Evolutionary conservation across 805 yeast genomes (phyloP).

Genomic region (Saccharomycopsis capsularis): DNA sequence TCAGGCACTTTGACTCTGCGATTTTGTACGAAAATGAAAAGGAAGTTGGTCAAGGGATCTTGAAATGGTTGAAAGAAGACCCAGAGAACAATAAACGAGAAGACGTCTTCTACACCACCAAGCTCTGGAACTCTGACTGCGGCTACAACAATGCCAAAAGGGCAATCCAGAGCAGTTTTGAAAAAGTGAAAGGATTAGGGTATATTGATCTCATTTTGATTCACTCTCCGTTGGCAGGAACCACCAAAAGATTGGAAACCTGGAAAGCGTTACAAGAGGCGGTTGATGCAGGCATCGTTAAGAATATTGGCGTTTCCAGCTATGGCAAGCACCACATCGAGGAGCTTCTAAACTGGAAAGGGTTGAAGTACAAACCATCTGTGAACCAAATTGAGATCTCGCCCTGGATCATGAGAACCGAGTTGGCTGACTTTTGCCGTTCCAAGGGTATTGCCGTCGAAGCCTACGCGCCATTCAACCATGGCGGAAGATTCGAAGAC

Average conservation of each 20-base stretch:
- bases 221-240: conserved; percentile 53
- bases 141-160: conserved; percentile 50
- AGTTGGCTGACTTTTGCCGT: conserved; percentile 54
- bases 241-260: conserved; percentile 46
- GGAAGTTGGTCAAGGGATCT: conserved; percentile 55
- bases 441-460: conserved; percentile 52
- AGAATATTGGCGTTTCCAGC: conserved; percentile 74
- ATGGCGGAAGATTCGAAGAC: conserved; percentile 52
- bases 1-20: conserved; percentile 72
- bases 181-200: conserved; percentile 44
- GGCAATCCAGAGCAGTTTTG: conserved; percentile 53
- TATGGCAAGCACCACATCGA: conserved; percentile 54
- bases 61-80: conserved; percentile 42
- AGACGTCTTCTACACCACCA: conserved; percentile 60
- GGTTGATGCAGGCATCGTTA: conserved; percentile 49
- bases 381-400: conserved; percentile 79
- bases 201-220: conserved; percentile 69
- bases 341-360: conserved; percentile 53
- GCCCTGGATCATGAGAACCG: conserved; percentile 71
- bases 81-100: conserved; percentile 39
- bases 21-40: conserved; percentile 57
- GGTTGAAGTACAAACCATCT: conserved; percentile 50
- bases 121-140: conserved; percentile 62
- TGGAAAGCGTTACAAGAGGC: conserved; percentile 73
- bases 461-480: conserved; percentile 75